Conservation (phyloP, 768 basidiomycete species). For the Suillus subluteus region DNA sequence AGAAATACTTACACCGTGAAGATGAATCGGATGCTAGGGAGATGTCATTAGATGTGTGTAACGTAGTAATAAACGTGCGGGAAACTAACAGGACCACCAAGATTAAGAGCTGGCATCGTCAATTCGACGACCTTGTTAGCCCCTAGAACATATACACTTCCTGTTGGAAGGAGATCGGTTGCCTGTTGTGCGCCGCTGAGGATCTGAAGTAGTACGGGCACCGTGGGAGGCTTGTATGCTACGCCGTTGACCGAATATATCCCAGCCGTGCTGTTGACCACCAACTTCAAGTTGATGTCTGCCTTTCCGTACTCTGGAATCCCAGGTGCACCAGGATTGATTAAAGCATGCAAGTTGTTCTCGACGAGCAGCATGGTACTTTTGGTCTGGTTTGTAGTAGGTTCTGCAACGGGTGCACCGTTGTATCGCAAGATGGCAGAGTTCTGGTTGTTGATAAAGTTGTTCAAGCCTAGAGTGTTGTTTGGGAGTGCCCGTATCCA, state of each 20-base stretch:
- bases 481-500: conserved; percentile 53
- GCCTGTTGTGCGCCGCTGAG: conserved; percentile 44
- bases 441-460: conserved; percentile 43
- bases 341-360: conserved; percentile 41
- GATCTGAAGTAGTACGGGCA: conserved; percentile 49
- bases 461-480: conserved; percentile 28
- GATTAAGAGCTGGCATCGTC: conserved; percentile 16
- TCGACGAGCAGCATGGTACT: conserved; percentile 40
- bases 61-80: not conserved
- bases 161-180: conserved; percentile 26
- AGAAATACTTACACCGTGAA: conserved; percentile 29
- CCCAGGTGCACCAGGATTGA: conserved; percentile 42
- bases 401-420: conserved; percentile 49
- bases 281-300: conserved; percentile 39
- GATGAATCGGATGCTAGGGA: conserved; percentile 31
- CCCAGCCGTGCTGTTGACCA: conserved; percentile 13
- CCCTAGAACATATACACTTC: conserved; percentile 26
- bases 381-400: conserved; percentile 36
- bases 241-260: conserved; percentile 19
- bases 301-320: conserved; percentile 40
- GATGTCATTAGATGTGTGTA: conserved; percentile 7
- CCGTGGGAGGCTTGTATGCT: conserved; percentile 32
- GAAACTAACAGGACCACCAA: conserved; percentile 28
- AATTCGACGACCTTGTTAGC: conserved; percentile 34
- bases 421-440: conserved; percentile 55